Evolutionary conservation across 495 filamentous ascomycete genomes (phyloP), one percentile per base, ranked within the genome.

Genomic region (Aspergillus saccharolyticus): DNA sequence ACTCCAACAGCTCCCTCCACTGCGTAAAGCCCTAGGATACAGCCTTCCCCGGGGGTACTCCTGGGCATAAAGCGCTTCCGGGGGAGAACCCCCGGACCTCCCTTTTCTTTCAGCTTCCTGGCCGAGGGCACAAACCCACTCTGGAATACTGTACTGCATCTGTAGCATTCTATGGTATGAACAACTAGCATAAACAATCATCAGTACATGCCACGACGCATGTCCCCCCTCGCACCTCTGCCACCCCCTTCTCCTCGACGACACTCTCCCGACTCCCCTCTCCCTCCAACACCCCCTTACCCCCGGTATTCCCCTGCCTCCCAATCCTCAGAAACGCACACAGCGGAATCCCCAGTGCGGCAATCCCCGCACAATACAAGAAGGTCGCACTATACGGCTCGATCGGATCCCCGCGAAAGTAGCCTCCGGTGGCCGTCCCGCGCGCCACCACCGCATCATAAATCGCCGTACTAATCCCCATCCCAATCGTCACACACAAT

Each of bases 401-500:
- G 12, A 53, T 53, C 3, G 51, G 51, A 21, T 53, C 51, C 3
- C 21, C 51, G 0, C 15, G 4, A 19, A 53, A 53, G 20, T 53
- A 53, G 10, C 51, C 51, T 5, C 9, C 4, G 0, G 17, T 24
- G 17, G 51, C 30, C 30, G 20, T 24, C 1, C 51, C 51, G 2
- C 30, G 3, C 3, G 51, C 30, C 17, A 5, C 16, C 10, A 53
- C 51, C n/a, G 51, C 51, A 39, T 53, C 51, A 19, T 20, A 53
- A 14, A 53, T 53, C 15, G 51, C 51, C n/a, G 51, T 53, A 39
- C 51, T 53, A 18, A 53, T 43, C 14, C 51, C 30, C 30, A 53
- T 53, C 17, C 51, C 51, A 12, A 53, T 43, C 12, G 51, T 53
- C 30, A 53, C 30, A 20, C 51, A 53, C 22, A 73, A 49, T 46